Percentiles rank a stretch among this genome's conserved stretches.
These are phyloP conservation scores for Salvia hispanica DNA, from an alignment of 257 asterid species.

Conservation along the genomic window DNA sequence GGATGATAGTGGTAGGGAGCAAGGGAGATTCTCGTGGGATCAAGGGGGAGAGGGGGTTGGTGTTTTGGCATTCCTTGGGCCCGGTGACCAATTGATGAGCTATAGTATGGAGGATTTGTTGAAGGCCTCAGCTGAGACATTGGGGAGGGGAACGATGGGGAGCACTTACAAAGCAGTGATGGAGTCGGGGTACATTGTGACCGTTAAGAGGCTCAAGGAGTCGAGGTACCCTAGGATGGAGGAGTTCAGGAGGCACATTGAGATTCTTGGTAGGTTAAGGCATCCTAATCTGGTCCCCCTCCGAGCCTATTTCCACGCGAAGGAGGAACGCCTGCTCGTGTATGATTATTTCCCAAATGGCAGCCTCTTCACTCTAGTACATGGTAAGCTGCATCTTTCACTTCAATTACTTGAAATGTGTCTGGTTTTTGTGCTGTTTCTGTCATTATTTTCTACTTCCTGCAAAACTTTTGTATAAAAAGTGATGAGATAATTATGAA, in stretches of 20 bases:
- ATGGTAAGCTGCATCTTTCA: constrained; percentile 51
- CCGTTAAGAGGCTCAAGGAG: constrained; percentile 91
- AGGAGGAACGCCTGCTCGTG: constrained; percentile 87
- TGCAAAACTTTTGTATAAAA: too few species aligned
- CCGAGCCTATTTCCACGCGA: constrained; percentile 93
- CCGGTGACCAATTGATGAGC: constrained; percentile 83
- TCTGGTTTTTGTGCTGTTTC: neutral
- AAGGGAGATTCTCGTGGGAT: constrained; percentile 75
- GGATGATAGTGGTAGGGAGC: constrained; percentile 46
- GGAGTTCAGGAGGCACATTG: constrained; percentile 83
- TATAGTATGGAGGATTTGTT: constrained; percentile 81
- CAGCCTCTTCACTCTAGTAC: constrained; percentile 88
- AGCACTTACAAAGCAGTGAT: constrained; percentile 94
- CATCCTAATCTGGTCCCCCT: constrained; percentile 91
- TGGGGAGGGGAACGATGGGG: constrained; percentile 91
- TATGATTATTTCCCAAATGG: constrained; percentile 96
- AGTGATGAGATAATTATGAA: neutral
- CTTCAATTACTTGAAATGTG: neutral
- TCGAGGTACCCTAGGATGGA: constrained; percentile 76
- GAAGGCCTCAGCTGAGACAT: constrained; percentile 94
- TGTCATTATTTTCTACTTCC: neutral
- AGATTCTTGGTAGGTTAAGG: constrained; percentile 74
- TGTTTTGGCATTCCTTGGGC: constrained; percentile 76
- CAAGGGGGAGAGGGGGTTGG: constrained; percentile 78
- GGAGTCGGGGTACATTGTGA: constrained; percentile 95